A percentile compares a stretch with the other conserved stretches of the same genome.
phyloP scores from a whole-genome alignment of 225 moss, liverwort and hornwort genomes.

The Marchantia paleacea region DNA sequence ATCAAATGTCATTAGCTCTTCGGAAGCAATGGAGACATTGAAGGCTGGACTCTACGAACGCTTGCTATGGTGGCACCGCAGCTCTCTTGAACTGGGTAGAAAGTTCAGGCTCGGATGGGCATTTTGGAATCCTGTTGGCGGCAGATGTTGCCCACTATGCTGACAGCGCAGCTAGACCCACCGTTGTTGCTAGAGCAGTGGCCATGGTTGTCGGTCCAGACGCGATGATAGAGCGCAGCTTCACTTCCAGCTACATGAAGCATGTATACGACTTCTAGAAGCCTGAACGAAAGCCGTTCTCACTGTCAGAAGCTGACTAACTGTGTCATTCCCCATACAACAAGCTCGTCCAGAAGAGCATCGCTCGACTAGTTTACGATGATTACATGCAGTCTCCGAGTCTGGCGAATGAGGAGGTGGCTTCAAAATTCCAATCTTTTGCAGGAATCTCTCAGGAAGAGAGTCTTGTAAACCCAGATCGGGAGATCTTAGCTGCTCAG shows the following conservation, averaged over 20 bases:
- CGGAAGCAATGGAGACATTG: constrained; percentile 83
- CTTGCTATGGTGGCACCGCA: constrained; percentile 95
- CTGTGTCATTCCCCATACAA: constrained; percentile 94
- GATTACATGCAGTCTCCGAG: constrained; percentile 64
- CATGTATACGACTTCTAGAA: constrained; percentile 92
- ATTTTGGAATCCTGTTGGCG: constrained; percentile 80
- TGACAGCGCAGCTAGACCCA: constrained; percentile 67
- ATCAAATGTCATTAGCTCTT: constrained; percentile 73
- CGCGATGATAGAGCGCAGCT: constrained; percentile 78
- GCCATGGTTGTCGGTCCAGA: constrained; percentile 88
- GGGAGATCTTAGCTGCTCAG: constrained; percentile 57
- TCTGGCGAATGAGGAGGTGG: constrained; percentile 67
- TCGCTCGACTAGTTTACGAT: constrained; percentile 77
- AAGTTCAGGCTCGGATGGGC: constrained; percentile 90
- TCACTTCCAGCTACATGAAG: constrained; percentile 75
- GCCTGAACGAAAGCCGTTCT: constrained; percentile 71
- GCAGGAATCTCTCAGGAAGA: constrained; percentile 57
- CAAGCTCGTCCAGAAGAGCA: constrained; percentile 96
- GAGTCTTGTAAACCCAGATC: constrained; percentile 76
- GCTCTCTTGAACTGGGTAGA: constrained; percentile 96
- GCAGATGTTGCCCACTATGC: constrained; percentile 89
- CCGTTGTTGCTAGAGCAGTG: constrained; percentile 73
- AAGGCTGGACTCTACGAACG: constrained; percentile 97
- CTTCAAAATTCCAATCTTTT: constrained; percentile 62
- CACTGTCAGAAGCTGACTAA: constrained; percentile 58